phyloP scores from a whole-genome alignment of 305 asterid species.

The Nicotiana rustica region DNA sequence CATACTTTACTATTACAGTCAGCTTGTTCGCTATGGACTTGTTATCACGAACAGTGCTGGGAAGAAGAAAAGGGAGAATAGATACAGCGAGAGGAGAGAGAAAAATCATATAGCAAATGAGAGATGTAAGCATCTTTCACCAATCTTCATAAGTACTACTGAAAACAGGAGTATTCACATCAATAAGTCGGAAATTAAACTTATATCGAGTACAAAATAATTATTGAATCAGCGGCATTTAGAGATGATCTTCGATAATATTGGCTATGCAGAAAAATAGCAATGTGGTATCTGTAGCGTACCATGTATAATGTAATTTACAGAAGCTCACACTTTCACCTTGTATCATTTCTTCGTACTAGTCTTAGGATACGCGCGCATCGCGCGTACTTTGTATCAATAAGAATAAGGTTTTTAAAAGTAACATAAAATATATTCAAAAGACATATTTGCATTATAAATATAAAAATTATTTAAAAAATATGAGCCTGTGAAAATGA shows the following conservation, averaged over 20 bases:
- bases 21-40: not conserved
- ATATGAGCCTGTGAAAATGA: too few relatives aligned
- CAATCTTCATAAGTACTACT: not conserved
- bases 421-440: too few relatives aligned
- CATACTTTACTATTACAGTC: not conserved
- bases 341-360: not conserved
- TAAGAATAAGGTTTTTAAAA: too few relatives aligned
- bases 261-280: slow-evolving; percentile 26
- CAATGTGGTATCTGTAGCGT: not conserved
- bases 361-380: too few relatives aligned
- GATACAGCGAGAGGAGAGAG: not conserved
- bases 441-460: too few relatives aligned
- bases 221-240: slow-evolving; percentile 7
- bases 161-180: slow-evolving; percentile 23
- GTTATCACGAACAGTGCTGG: not conserved
- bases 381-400: too few relatives aligned
- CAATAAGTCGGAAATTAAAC: not conserved
- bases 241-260: slow-evolving; percentile 15
- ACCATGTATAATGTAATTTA: not conserved
- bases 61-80: not conserved
- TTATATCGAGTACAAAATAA: slow-evolving; percentile 16
- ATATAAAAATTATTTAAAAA: too few relatives aligned
- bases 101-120: not conserved
- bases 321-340: not conserved
- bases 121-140: slow-evolving; percentile 22